A percentile compares a stretch with the other conserved stretches of the same genome.
Conservation (phyloP, 192 early-diverging fungal genomes). For the Backusella liffmaniae region DNA sequence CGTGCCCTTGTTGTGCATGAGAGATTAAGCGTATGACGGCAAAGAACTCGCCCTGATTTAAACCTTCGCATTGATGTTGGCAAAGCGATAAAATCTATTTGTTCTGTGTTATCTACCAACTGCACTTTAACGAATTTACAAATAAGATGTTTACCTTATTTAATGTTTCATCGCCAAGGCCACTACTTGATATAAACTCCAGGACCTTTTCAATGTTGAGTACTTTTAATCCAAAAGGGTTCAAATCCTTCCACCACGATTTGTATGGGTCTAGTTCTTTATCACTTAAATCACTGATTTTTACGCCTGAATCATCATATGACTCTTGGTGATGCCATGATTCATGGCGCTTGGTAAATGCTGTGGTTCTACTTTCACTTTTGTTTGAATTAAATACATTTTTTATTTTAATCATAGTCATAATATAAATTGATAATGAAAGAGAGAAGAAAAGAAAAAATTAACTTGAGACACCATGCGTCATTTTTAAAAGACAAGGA, state of each 20-base stretch:
- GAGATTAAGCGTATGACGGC: constrained; percentile 32
- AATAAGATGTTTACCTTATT: constrained; percentile 20
- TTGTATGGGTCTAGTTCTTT: neutral
- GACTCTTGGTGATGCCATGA: neutral
- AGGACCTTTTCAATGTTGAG: constrained; percentile 10
- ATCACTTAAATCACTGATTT: neutral
- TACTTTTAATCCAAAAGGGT: constrained; percentile 26
- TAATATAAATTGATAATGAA: neutral
- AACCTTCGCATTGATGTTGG: constrained; percentile 16
- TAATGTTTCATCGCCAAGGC: constrained; percentile 17
- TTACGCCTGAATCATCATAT: neutral
- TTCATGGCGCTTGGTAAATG: neutral
- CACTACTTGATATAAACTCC: constrained; percentile 21
- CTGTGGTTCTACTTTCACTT: neutral
- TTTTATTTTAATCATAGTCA: neutral
- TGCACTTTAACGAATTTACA: neutral
- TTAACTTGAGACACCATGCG: neutral
- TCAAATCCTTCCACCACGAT: constrained; percentile 35
- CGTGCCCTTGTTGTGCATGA: constrained; percentile 30
- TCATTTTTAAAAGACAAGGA: constrained; percentile 1
- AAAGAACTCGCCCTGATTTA: constrained; percentile 31
- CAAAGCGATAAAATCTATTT: constrained; percentile 31
- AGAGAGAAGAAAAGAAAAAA: neutral
- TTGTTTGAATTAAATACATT: neutral
- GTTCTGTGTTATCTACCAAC: neutral